Conservation (phyloP, 2,329 filamentous ascomycete species). For the Trichoderma simmonsii region DNA sequence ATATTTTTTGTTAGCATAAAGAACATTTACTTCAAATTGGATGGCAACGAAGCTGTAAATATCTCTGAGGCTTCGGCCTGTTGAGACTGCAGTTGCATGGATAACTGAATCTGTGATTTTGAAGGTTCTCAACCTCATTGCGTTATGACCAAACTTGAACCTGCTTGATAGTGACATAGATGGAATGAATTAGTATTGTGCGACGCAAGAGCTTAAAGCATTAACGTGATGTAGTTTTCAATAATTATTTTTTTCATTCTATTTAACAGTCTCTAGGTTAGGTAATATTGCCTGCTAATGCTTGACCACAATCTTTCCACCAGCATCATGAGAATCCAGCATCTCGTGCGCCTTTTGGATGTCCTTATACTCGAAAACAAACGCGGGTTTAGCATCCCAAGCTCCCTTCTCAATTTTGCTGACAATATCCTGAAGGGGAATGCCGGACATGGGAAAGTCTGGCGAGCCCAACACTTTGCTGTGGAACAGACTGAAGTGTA, state of each 20-base stretch:
- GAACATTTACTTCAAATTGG: too few relatives aligned
- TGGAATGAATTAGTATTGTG: not conserved
- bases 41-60: not conserved
- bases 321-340: constrained; percentile 32
- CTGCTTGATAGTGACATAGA: not conserved
- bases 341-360: constrained; percentile 33
- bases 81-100: too few relatives aligned
- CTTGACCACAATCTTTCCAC: constrained; percentile 36
- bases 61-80: not conserved
- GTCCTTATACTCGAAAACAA: constrained; percentile 33
- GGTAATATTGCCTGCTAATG: not conserved
- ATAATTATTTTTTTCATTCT: not conserved
- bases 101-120: not conserved
- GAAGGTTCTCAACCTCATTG: not conserved
- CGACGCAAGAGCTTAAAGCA: not conserved
- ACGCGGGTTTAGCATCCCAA: constrained; percentile 34
- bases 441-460: constrained; percentile 36
- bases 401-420: constrained; percentile 34
- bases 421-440: constrained; percentile 40
- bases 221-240: not conserved
- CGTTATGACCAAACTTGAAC: not conserved
- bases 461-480: constrained; percentile 36
- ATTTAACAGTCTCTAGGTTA: not conserved
- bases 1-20: too few relatives aligned
- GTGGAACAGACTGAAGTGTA: constrained; percentile 45